phyloP scores from a whole-genome alignment of 108 stramenopile species.

The Pseudonitzschia multiseries region DNA sequence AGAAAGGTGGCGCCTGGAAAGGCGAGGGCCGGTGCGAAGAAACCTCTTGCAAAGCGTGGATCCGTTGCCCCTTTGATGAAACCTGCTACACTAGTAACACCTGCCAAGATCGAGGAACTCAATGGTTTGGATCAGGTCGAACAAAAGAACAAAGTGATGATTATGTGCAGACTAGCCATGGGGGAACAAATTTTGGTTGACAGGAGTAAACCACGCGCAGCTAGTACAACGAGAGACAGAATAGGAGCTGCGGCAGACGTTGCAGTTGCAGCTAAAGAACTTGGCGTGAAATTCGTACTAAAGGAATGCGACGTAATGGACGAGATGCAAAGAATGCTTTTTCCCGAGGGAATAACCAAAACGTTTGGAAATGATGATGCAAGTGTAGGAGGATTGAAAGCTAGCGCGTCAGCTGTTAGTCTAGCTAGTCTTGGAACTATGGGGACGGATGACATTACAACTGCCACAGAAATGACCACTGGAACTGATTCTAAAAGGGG shows the following conservation, averaged over 20 bases:
- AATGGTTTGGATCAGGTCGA: constrained; percentile 27
- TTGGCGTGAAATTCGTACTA: constrained; percentile 64
- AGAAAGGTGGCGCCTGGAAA: constrained; percentile 41
- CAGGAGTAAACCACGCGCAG: constrained; percentile 67
- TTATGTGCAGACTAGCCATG: constrained; percentile 58
- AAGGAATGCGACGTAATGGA: constrained; percentile 72
- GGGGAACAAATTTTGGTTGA: constrained; percentile 61
- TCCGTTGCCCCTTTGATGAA: constrained; percentile 58
- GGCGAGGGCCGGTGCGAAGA: constrained; percentile 17
- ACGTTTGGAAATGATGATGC: constrained; percentile 50
- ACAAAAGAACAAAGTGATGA: constrained; percentile 46
- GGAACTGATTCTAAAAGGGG: constrained; percentile 77
- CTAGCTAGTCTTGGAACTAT: constrained; percentile 55
- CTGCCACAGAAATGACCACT: constrained; percentile 34
- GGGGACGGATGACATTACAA: constrained; percentile 34
- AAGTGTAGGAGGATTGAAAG: constrained; percentile 65
- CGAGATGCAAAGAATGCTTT: constrained; percentile 68
- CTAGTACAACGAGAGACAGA: constrained; percentile 65
- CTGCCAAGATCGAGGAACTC: constrained; percentile 41
- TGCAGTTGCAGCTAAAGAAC: constrained; percentile 55
- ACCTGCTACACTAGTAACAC: constrained; percentile 47
- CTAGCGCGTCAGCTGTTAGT: constrained; percentile 70
- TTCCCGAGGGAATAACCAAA: constrained; percentile 69
- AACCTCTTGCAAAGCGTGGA: constrained; percentile 41
- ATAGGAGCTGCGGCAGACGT: constrained; percentile 76